These are phyloP conservation scores for Colletotrichum trifolii DNA, from an alignment of 2,329 filamentous ascomycete genomes.

Conservation along the genomic window DNA sequence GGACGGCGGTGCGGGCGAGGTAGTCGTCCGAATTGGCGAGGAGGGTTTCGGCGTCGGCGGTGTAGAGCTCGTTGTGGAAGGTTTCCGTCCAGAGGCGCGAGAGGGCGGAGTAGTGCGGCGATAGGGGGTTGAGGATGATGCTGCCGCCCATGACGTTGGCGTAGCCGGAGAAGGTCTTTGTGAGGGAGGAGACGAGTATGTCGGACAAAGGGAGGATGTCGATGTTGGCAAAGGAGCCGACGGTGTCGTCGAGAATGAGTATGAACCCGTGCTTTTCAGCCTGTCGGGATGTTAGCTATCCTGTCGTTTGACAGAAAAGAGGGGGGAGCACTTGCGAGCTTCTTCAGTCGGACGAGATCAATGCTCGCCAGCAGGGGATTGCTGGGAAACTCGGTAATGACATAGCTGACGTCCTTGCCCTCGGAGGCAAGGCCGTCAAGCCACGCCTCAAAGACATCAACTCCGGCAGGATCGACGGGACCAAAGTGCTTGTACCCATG, in stretches of 20 bases:
- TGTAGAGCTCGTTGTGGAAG: conserved; percentile 58
- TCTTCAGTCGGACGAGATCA: conserved; percentile 46
- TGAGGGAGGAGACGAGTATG: conserved; percentile 62
- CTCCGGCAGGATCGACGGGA: conserved; percentile 51
- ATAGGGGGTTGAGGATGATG: conserved; percentile 59
- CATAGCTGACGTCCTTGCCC: conserved; percentile 55
- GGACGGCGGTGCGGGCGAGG: conserved; percentile 49
- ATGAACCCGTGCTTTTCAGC: conserved; percentile 57
- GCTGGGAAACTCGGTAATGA: conserved; percentile 58
- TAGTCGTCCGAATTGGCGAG: conserved; percentile 58
- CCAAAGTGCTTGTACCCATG: conserved; percentile 61
- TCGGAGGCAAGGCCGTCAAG: conserved; percentile 52
- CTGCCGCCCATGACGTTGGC: conserved; percentile 66
- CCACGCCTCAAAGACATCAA: conserved; percentile 58
- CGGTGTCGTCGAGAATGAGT: conserved; percentile 60
- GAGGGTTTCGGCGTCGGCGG: conserved; percentile 57
- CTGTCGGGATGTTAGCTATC: neutral
- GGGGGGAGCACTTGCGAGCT: conserved; percentile 20
- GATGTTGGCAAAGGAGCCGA: conserved; percentile 60
- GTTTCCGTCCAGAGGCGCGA: conserved; percentile 37
- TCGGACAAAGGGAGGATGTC: conserved; percentile 62
- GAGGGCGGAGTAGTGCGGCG: conserved; percentile 52
- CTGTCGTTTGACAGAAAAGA: neutral
- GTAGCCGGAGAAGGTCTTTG: conserved; percentile 69
- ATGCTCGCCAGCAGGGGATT: conserved; percentile 50